phyloP scores from a whole-genome alignment of 192 early-diverging fungal genomes.

The Gamsiella multidivaricata region DNA sequence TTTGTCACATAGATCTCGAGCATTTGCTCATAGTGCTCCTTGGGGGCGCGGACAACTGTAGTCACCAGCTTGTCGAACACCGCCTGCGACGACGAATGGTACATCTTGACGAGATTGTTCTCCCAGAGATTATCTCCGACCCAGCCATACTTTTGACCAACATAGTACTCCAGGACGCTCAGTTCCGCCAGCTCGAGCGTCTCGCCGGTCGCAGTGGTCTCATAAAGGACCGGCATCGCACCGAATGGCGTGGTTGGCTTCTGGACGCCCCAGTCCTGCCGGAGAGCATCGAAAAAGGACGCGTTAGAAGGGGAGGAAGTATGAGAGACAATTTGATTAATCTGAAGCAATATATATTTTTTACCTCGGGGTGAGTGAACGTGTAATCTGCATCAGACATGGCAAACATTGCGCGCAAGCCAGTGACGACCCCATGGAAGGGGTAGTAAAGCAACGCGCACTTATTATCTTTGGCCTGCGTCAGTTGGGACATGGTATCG shows the following conservation, averaged over 20 bases:
- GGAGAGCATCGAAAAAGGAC: background rate
- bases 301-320: background rate
- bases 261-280: conserved; percentile 52
- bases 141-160: conserved; percentile 52
- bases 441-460: conserved; percentile 29
- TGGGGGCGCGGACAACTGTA: conserved; percentile 15
- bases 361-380: conserved; percentile 32
- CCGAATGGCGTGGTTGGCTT: conserved; percentile 56
- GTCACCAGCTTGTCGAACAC: conserved; percentile 34
- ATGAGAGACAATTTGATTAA: background rate
- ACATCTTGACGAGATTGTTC: conserved; percentile 32
- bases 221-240: conserved; percentile 59
- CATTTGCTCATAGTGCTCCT: conserved; percentile 22
- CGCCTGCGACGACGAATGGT: conserved; percentile 44
- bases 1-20: conserved; percentile 36
- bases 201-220: conserved; percentile 26
- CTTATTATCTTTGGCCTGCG: conserved; percentile 25
- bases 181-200: conserved; percentile 58
- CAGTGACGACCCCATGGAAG: conserved; percentile 33
- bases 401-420: conserved; percentile 37
- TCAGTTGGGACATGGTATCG: conserved; percentile 16
- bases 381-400: conserved; percentile 25
- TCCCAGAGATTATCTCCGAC: conserved; percentile 46
- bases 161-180: conserved; percentile 57
- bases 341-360: no score